Evolutionary conservation across 495 filamentous ascomycete genomes (phyloP).

Genomic region (Aspergillus coremiiformis): DNA sequence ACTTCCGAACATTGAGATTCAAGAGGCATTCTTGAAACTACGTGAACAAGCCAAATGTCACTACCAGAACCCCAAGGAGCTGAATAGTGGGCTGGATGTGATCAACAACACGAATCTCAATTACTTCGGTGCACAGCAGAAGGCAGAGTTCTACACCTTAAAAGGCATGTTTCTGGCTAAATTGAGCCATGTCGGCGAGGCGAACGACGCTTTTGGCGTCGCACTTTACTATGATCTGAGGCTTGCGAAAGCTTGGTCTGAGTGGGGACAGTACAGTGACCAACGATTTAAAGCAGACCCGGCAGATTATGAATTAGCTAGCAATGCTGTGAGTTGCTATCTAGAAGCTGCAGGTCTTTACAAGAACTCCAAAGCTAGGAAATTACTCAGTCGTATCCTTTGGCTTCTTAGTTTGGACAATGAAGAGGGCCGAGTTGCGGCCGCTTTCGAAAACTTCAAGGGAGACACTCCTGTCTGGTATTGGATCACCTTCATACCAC

Average conservation of each 20-base stretch:
- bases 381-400: conserved; percentile 86
- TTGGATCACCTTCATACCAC: conserved; percentile 98
- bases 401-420: conserved; percentile 96
- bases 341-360: conserved; percentile 91
- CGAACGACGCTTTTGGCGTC: conserved; percentile 87
- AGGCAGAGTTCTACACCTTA: conserved; percentile 97
- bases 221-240: conserved; percentile 93
- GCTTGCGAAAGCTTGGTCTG: conserved; percentile 95
- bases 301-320: conserved; percentile 67
- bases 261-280: conserved; percentile 98
- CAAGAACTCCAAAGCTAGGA: conserved; percentile 94
- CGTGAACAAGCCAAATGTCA: conserved; percentile 97
- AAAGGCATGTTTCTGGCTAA: conserved; percentile 99
- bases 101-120: conserved; percentile 99
- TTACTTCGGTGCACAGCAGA: conserved; percentile 92
- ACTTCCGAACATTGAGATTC: conserved; percentile 97
- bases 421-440: conserved; percentile 66
- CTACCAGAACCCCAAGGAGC: conserved; percentile 88
- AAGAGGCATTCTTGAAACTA: conserved; percentile 96
- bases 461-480: conserved; percentile 96
- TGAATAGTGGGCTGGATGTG: conserved; percentile 88
- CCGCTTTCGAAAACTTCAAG: conserved; percentile 87
- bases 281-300: conserved; percentile 87
- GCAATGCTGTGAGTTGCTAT: conserved; percentile 91
- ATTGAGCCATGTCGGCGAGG: conserved; percentile 77